phyloP scores from a whole-genome alignment of 306 rosid species.

The Cucurbita pepo region DNA sequence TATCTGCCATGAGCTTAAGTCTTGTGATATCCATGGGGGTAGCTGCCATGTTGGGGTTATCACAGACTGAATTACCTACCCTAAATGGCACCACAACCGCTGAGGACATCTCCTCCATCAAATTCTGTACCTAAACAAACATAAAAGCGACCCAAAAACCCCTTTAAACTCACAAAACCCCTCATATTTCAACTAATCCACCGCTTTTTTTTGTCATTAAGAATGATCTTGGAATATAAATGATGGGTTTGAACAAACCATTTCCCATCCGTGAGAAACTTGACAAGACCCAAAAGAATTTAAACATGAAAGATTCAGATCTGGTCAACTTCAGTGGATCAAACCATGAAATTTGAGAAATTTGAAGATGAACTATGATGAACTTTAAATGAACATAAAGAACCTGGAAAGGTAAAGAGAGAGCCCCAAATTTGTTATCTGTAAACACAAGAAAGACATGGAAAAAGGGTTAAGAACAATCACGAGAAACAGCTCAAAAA shows the following conservation, averaged over 20 bases:
- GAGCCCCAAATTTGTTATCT: slow-evolving; percentile 27
- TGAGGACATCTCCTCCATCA: slow-evolving; percentile 70
- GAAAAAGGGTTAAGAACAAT: slow-evolving; percentile 4
- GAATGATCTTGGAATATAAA: slow-evolving; percentile 37
- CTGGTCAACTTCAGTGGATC: slow-evolving; percentile 67
- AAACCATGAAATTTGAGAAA: slow-evolving; percentile 32
- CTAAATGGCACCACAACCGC: slow-evolving; percentile 49
- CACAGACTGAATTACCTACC: slow-evolving; percentile 69
- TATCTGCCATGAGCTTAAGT: slow-evolving; percentile 57
- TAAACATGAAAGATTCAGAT: slow-evolving; percentile 51
- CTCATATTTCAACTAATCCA: slow-evolving; percentile 49
- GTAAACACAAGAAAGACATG: slow-evolving; percentile 35
- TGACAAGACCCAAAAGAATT: slow-evolving; percentile 10
- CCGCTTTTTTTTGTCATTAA: slow-evolving; percentile 32
- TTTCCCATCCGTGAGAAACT: slow-evolving; percentile 43
- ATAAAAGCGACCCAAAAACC: slow-evolving; percentile 42
- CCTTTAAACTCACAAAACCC: slow-evolving; percentile 38
- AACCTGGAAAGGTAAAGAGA: slow-evolving; percentile 3
- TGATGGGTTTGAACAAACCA: slow-evolving; percentile 27
- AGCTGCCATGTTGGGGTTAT: slow-evolving; percentile 35
- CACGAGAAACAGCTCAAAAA: slow-evolving; percentile 62
- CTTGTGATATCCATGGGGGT: slow-evolving; percentile 50
- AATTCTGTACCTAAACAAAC: slow-evolving; percentile 37
- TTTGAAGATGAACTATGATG: slow-evolving; percentile 13
- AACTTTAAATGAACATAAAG: slow-evolving; percentile 17